Evolutionary conservation across 2,329 filamentous ascomycete species (phyloP), one percentile per base, ranked within the genome.

Genomic region (Myriosclerotinia duriaeana): DNA sequence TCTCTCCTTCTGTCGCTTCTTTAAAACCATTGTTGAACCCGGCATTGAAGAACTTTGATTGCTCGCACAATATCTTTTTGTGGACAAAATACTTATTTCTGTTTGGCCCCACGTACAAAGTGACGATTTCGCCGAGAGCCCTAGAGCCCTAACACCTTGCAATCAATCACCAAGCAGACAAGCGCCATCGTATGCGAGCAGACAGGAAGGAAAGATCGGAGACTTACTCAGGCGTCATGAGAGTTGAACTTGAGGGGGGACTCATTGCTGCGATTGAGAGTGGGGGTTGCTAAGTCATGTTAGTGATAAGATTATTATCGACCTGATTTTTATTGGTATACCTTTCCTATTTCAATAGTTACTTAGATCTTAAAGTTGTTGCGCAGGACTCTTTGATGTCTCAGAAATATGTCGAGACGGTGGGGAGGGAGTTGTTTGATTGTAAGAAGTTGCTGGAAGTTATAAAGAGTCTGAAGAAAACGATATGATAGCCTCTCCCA

Each of bases 11-110:
- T 7, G 1, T 3, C 12, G 56, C 42, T 17, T 67, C 67, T 40
- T 58, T 15, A 14, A 58, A 69, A 1, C 36, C 44, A 0, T 30
- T 20, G n/a, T 61, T 67, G 56, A 69, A 66, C 0, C 11, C 56
- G 26, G 56, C 62, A 14, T 30, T 8, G 52, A 73, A 72, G 50
- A 60, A 73, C 0, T 66, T 44, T 8, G 62, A 71, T 8, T 50
- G 55, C 20, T 64, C 58, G 58, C 68, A 71, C 1, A 73, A 22
- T 1, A 69, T 48, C 6, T 68, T 64, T 26, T 71, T 69, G 44
- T 73, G 68, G 26, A 72, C 65, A 1, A 58, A n/a, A 30, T 69
- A 71, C 15, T 62, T 40, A 17, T 69, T 55, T 3, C 38, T 26
- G 8, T 69, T n/a, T 0, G 3, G 0, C 2, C 70, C 68, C n/a